These are phyloP conservation scores for Camelina hispida DNA, from an alignment of 345 rosid genomes.

Conservation along the genomic window DNA sequence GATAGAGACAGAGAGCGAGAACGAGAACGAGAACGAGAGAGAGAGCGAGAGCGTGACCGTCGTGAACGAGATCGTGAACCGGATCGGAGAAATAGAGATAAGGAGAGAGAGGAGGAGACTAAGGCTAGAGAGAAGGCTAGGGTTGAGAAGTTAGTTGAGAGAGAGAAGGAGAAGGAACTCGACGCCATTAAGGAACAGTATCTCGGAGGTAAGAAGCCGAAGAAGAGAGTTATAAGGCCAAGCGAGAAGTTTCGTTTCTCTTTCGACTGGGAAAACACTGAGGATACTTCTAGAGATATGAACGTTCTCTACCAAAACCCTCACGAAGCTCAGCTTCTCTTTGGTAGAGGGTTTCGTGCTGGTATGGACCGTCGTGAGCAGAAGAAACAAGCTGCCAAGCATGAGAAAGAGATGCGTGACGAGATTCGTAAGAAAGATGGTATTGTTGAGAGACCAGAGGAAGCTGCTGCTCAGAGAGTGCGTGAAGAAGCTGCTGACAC, in stretches of 20 bases:
- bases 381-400: conserved; percentile 91
- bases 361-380: conserved; percentile 97
- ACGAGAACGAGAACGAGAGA: conserved; percentile 49
- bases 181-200: conserved; percentile 91
- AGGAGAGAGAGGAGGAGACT: conserved; percentile 73
- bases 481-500: conserved; percentile 81
- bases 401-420: conserved; percentile 86
- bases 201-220: conserved; percentile 88
- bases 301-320: conserved; percentile 86
- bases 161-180: conserved; percentile 84
- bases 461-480: conserved; percentile 73
- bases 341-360: conserved; percentile 92
- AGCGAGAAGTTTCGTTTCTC: conserved; percentile 94
- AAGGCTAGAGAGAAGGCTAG: conserved; percentile 68
- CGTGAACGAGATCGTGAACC: conserved; percentile 60
- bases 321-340: conserved; percentile 91
- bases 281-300: conserved; percentile 92
- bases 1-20: conserved; percentile 46
- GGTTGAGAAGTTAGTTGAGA: conserved; percentile 69
- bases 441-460: conserved; percentile 85
- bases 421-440: conserved; percentile 89
- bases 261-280: conserved; percentile 94
- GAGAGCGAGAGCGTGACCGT: conserved; percentile 50
- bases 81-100: conserved; percentile 53
- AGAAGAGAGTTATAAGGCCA: conserved; percentile 90